Conservation (phyloP, 202 grass and related monocot genomes). For the Musa balbisiana region DNA sequence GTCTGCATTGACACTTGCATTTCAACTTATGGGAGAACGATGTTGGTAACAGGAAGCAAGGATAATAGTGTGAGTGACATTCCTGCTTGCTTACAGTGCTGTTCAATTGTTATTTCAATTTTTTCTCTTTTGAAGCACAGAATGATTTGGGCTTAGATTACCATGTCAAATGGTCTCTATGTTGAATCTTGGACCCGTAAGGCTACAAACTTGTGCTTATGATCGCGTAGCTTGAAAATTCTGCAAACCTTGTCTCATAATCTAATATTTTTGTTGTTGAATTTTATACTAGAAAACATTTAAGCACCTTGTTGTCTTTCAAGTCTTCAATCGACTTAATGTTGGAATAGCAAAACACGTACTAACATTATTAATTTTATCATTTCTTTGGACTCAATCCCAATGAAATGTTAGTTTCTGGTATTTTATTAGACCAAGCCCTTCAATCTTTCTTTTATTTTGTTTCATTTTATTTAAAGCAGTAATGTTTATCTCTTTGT, state of each 20-base stretch:
- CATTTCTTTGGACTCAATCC: not conserved
- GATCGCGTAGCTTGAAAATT: not conserved
- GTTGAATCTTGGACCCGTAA: not conserved
- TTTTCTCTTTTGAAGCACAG: not conserved
- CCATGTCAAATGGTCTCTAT: not conserved
- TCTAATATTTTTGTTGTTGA: not conserved
- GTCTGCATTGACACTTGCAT: slow-evolving; percentile 84
- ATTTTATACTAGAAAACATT: not conserved
- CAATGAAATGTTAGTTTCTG: not conserved
- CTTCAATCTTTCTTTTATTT: not conserved
- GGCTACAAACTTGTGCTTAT: not conserved
- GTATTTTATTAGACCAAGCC: not conserved
- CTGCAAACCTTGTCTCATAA: not conserved
- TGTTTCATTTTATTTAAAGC: slow-evolving; percentile 14
- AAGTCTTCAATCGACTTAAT: not conserved
- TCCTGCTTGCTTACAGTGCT: slow-evolving; percentile 12
- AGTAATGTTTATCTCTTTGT: slow-evolving; percentile 4
- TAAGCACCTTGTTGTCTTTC: not conserved
- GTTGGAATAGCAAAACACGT: not conserved
- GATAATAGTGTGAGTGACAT: slow-evolving; percentile 64
- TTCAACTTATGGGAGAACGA: slow-evolving; percentile 45
- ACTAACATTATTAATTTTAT: not conserved
- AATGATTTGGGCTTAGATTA: not conserved
- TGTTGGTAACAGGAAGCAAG: slow-evolving; percentile 94
- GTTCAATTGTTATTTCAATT: not conserved